Base-by-base conservation (phyloP, 2,329 filamentous ascomycete species). In the Pezicula rhizophila region DNA sequence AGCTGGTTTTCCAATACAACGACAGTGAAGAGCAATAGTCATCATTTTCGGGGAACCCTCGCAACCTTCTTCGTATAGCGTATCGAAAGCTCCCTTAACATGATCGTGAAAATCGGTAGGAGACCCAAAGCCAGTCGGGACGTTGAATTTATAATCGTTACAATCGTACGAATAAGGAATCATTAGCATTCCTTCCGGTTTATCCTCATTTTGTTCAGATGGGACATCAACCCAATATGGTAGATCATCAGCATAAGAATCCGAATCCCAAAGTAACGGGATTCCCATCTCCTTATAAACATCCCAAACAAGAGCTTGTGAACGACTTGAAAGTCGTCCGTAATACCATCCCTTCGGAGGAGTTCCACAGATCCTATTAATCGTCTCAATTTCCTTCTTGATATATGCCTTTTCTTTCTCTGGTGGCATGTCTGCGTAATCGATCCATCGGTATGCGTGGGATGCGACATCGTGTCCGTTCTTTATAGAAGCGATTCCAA, bases 201-300 rank as follows among this genome's bases (percentile, higher is more conserved):
- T 50, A 26, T 70, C 62, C 12, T 61, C 63, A 8, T 67, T 61
- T 6, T 68, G 64, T 61, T 79, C 77, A 26, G 68, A 64, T 0
- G 75, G 74, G 2, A 79, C 61, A 55, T 79, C 76, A 4, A 72
- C 66, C 76, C 75, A 79, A 60, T 78, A 79, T 0, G 76, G 76
- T 5, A 79, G 63, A 49, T 79, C 76, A 49, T 79, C 77, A 12
- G 74, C 73, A 50, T 78, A 79, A 0, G 68, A 69, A 52, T 80
- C 76, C 14, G 65, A 67, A 18, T 68, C 67, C 68, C 74, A 79
- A 0, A 77, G 58, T 0, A 79, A 66, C 48, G 69, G 68, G 45
- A 73, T 69, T 4, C 73, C 72, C 66, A 78, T 71, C 60, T 79
- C 76, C 51, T 74, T 70, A 59, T 73, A 77, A 2, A 74, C 69